A percentile compares a stretch with the other conserved stretches of the same genome.
phyloP scores from a whole-genome alignment of 257 asterid species.

The Cruciata laevipes region DNA sequence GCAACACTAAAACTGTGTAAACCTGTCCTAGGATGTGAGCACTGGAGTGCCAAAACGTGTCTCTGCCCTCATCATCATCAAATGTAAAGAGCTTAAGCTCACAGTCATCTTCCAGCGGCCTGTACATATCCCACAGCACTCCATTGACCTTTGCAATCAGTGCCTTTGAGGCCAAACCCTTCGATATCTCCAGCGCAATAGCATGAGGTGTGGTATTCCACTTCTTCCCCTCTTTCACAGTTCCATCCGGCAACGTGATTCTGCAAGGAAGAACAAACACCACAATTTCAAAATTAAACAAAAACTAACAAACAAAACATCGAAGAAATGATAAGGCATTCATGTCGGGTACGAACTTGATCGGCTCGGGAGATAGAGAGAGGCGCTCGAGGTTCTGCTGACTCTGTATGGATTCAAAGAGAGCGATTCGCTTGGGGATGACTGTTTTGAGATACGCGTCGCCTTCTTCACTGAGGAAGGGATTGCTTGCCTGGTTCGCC shows the following conservation, averaged over 20 bases:
- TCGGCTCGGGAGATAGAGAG: slow-evolving; percentile 53
- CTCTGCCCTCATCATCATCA: slow-evolving; percentile 86
- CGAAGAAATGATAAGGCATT: background rate
- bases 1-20: background rate
- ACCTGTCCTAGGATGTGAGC: slow-evolving; percentile 99
- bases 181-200: slow-evolving; percentile 87
- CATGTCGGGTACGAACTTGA: slow-evolving; percentile 29
- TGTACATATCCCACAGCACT: slow-evolving; percentile 73
- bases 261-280: slow-evolving; percentile 22
- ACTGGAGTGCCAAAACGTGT: slow-evolving; percentile 98
- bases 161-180: slow-evolving; percentile 82
- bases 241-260: slow-evolving; percentile 64
- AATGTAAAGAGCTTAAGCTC: slow-evolving; percentile 67
- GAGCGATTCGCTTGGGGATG: slow-evolving; percentile 54
- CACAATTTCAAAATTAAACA: background rate
- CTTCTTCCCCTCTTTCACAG: slow-evolving; percentile 79
- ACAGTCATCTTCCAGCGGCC: slow-evolving; percentile 92
- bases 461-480: slow-evolving; percentile 48
- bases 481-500: slow-evolving; percentile 42
- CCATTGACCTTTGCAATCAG: slow-evolving; percentile 79
- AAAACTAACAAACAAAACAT: background rate
- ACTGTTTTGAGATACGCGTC: slow-evolving; percentile 59
- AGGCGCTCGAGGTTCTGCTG: slow-evolving; percentile 48
- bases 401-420: slow-evolving; percentile 44
- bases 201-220: slow-evolving; percentile 82